phyloP scores from a whole-genome alignment of 108 stramenopile genomes.

The Conticribra guillardii region DNA sequence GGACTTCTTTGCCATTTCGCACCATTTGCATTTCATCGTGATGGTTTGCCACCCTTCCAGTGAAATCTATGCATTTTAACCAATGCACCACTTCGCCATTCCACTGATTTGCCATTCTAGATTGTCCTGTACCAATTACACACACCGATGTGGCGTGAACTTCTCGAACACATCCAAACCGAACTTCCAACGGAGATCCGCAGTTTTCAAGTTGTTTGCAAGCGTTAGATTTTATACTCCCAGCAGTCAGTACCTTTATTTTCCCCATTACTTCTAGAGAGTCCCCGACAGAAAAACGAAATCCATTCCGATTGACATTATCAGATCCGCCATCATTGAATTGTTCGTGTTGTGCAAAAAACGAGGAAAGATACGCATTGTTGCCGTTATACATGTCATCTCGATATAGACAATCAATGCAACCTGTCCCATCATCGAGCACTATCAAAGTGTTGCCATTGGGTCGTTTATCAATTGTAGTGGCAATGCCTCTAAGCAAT shows the following conservation, averaged over 20 bases:
- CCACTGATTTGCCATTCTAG: conserved; percentile 17
- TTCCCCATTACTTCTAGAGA: conserved; percentile 62
- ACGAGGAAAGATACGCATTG: conserved; percentile 21
- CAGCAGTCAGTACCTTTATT: conserved; percentile 57
- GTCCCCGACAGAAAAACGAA: conserved; percentile 54
- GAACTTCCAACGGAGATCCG: conserved; percentile 36
- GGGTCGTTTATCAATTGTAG: conserved; percentile 52
- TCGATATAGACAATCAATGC: conserved; percentile 78
- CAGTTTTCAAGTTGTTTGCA: conserved; percentile 30
- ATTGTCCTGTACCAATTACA: conserved; percentile 9
- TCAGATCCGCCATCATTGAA: neutral
- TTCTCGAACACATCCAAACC: conserved; percentile 50
- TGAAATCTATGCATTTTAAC: conserved; percentile 45
- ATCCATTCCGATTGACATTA: conserved; percentile 10
- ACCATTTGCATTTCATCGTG: neutral
- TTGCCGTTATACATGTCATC: conserved; percentile 15
- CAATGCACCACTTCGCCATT: conserved; percentile 49
- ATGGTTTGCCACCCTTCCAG: conserved; percentile 5
- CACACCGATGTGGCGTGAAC: conserved; percentile 46
- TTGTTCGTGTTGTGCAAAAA: conserved; percentile 25
- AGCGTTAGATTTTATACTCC: conserved; percentile 14
- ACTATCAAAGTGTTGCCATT: conserved; percentile 63
- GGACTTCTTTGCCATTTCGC: conserved; percentile 35
- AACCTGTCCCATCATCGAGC: conserved; percentile 87
- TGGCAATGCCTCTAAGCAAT: conserved; percentile 66